Base-by-base conservation (phyloP, 2,329 filamentous ascomycete species). In the Paecilomyces formosus region DNA sequence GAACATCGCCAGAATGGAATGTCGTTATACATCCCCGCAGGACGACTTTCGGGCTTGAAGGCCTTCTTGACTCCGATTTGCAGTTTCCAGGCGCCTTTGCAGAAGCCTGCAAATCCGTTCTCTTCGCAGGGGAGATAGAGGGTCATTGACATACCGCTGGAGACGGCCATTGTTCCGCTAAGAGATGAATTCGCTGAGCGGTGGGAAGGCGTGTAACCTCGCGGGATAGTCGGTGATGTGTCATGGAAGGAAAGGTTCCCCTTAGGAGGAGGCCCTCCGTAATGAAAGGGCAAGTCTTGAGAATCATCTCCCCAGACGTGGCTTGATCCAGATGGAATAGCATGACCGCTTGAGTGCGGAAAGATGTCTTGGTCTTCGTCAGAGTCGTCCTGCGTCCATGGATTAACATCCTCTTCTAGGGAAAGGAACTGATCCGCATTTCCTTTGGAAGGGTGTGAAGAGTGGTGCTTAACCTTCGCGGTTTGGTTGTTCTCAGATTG, bases 11-110 rank as follows among this genome's bases (percentile, higher is more conserved):
- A 78, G 57, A 69, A 72, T 12, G 60, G 62, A 61, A 60, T 67
- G 64, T 62, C 64, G 15, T 31, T 69, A 63, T 65, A 75, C 63
- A 72, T 71, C 55, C 69, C 60, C 52, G 58, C 60, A 49, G 60
- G 68, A 45, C 61, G 68, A 55, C 59, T 62, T 28, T 62, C 65
- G 51, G 63, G 57, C 8, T 56, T 64, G 61, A 77, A 70, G 2
- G 73, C 70, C 55, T 70, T 72, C 55, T 69, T 70, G 51, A 64
- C 60, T 26, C 68, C 69, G 15, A 67, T 64, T 58, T 75, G 71
- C 9, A 74, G 66, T 54, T 71, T 74, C 71, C 74, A 77, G 3
- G 77, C 76, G 9, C 73, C 72, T 67, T 78, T 79, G 70, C 79
- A 81, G 68, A 80, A 80, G 3, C 73, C 73, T 0, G 68, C 66